These are phyloP conservation scores for Apophysomyces variabilis DNA, from an alignment of 371 early-diverging fungal species.

Conservation along the genomic window DNA sequence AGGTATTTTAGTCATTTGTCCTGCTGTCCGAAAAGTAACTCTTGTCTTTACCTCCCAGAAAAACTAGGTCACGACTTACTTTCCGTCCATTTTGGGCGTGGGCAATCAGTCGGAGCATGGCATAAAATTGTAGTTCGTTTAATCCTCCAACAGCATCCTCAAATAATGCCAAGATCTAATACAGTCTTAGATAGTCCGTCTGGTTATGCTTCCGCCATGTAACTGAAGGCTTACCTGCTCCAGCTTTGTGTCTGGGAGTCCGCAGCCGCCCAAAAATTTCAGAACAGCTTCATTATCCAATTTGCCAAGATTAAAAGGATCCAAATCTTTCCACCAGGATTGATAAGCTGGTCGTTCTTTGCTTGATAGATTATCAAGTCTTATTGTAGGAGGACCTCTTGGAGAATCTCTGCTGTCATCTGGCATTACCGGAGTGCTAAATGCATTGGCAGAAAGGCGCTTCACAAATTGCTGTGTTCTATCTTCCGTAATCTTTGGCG, in stretches of 20 bases:
- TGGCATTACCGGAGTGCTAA: background rate
- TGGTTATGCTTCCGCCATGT: background rate
- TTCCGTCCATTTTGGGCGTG: constrained; percentile 57
- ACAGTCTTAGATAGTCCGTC: background rate
- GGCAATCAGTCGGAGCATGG: constrained; percentile 49
- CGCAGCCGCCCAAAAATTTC: constrained; percentile 43
- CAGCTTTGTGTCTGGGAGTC: constrained; percentile 37
- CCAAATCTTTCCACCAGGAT: constrained; percentile 55
- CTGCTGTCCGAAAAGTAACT: background rate
- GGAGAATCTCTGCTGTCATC: constrained; percentile 4
- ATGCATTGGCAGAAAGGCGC: constrained; percentile 19
- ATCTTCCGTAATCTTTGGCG: constrained; percentile 23
- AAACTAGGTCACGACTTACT: constrained; percentile 46
- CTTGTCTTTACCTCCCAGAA: constrained; percentile 42
- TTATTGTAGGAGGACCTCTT: constrained; percentile 26
- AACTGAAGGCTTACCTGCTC: constrained; percentile 33
- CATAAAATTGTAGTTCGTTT: constrained; percentile 45
- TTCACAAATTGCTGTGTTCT: constrained; percentile 42
- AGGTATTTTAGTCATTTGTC: background rate
- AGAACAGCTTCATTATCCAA: constrained; percentile 40
- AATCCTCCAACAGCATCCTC: constrained; percentile 40
- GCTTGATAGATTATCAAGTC: constrained; percentile 38
- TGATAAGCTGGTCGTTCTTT: constrained; percentile 38
- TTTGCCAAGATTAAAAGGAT: constrained; percentile 41
- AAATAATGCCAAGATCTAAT: constrained; percentile 45